Evolutionary conservation across 2,329 filamentous ascomycete genomes (phyloP).

Genomic region (Phaeosphaeriaceae sp.): DNA sequence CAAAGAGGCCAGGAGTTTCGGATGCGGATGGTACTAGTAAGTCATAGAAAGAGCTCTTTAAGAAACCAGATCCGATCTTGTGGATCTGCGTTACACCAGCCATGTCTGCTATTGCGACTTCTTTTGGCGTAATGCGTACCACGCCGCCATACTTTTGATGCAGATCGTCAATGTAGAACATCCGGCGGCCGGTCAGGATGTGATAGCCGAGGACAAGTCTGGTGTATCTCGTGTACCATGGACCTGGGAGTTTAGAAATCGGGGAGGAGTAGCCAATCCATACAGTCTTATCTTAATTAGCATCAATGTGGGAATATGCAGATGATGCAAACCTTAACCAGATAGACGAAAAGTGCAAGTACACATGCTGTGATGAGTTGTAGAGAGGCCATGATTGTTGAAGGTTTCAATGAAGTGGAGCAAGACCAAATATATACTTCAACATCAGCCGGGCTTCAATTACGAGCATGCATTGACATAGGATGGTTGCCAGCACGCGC

Average conservation of each 20-base stretch:
- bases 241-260: conserved; percentile 32
- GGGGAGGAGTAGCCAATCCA: conserved; percentile 10
- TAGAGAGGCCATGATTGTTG: not conserved
- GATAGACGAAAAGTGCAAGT: not conserved
- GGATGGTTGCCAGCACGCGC: not conserved
- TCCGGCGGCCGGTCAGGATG: conserved; percentile 45
- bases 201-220: conserved; percentile 44
- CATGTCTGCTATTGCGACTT: conserved; percentile 30
- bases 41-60: conserved; percentile 52
- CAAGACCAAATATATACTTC: not conserved
- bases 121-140: conserved; percentile 32
- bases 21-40: conserved; percentile 23
- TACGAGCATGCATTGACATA: not conserved
- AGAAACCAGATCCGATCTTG: conserved; percentile 49
- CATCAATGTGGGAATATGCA: not conserved
- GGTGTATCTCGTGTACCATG: conserved; percentile 39
- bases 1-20: conserved; percentile 42
- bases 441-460: not conserved
- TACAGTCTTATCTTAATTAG: conserved; percentile 1
- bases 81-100: conserved; percentile 35
- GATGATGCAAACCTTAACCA: not conserved
- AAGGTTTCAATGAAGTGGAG: not conserved
- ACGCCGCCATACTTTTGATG: conserved; percentile 41
- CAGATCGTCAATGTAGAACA: conserved; percentile 49
- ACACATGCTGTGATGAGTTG: not conserved